These are phyloP conservation scores for Cryptococcus jaspeensis DNA, from an alignment of 1,284 basidiomycete species.

Conservation along the genomic window DNA sequence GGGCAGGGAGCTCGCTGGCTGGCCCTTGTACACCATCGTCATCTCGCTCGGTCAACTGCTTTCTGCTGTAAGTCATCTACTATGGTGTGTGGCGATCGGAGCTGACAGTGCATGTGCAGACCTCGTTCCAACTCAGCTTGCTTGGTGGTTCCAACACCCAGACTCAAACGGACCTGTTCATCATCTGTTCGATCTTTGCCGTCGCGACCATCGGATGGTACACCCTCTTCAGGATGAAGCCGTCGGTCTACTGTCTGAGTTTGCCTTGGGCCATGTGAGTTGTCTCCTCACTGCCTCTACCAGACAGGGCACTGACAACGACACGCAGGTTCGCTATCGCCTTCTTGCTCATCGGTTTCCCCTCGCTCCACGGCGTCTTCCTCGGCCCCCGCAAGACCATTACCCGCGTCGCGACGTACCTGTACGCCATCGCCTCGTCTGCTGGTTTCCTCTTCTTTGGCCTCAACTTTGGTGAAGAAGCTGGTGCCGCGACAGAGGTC, in stretches of 20 bases:
- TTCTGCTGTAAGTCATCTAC: conserved; percentile 31
- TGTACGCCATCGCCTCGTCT: conserved; percentile 80
- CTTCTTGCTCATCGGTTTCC: conserved; percentile 85
- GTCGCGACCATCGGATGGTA: conserved; percentile 85
- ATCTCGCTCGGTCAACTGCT: conserved; percentile 76
- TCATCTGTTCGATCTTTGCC: conserved; percentile 79
- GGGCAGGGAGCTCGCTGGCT: conserved; percentile 71
- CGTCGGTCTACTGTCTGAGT: conserved; percentile 80
- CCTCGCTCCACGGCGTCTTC: conserved; percentile 68
- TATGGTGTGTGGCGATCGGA: background rate
- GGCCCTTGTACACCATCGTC: conserved; percentile 87
- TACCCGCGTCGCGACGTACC: conserved; percentile 77
- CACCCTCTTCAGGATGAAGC: conserved; percentile 80
- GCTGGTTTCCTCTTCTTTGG: conserved; percentile 90
- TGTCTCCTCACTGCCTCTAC: background rate
- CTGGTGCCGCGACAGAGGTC: conserved; percentile 85
- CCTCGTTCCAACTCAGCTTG: conserved; percentile 91
- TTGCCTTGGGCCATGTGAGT: conserved; percentile 73
- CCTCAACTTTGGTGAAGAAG: conserved; percentile 93
- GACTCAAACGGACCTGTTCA: conserved; percentile 77
- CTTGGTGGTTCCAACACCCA: conserved; percentile 81
- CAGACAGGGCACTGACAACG: background rate
- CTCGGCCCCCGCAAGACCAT: conserved; percentile 63
- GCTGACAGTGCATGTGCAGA: conserved; percentile 43
- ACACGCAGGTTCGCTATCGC: conserved; percentile 67